Percentiles rank a stretch among this genome's conserved stretches.
These are phyloP conservation scores for Aspergillus indologenus DNA, from an alignment of 495 filamentous ascomycete genomes.

Conservation along the genomic window DNA sequence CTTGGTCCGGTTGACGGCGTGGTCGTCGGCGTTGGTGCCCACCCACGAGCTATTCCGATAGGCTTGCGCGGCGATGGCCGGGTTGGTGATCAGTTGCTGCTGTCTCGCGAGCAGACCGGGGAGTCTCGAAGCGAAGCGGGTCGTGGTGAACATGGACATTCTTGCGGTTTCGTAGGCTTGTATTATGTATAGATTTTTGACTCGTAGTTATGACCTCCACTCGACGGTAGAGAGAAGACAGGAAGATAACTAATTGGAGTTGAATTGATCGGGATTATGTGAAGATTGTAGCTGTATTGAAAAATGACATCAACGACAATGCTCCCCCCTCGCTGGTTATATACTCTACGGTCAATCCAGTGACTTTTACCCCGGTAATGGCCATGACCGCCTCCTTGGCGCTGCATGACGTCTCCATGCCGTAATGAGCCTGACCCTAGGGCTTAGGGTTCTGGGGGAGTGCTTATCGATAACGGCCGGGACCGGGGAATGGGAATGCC, in stretches of 20 bases:
- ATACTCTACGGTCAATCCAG: background rate
- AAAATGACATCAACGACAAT: background rate
- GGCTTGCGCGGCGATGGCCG: constrained; percentile 13
- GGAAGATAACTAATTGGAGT: too few species aligned
- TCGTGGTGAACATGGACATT: constrained; percentile 14
- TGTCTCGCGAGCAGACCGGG: constrained; percentile 13
- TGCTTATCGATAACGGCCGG: constrained; percentile 26
- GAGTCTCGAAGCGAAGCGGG: constrained; percentile 12
- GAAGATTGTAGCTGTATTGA: too few species aligned
- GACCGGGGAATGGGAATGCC: background rate
- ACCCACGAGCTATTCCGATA: constrained; percentile 33
- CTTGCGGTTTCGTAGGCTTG: background rate
- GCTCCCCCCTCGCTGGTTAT: background rate
- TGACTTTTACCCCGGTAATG: background rate
- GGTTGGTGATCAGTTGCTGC: constrained; percentile 14
- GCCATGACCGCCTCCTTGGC: background rate
- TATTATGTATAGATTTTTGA: too few species aligned
- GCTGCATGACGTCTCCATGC: constrained; percentile 21
- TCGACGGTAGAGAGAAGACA: too few species aligned
- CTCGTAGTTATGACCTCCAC: too few species aligned
- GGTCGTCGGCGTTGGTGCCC: constrained; percentile 34
- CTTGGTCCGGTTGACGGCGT: constrained; percentile 34
- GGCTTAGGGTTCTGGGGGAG: constrained; percentile 17
- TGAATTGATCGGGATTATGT: too few species aligned
- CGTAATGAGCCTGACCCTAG: constrained; percentile 24